Conservation (phyloP, 179 eudicot species). For the Silene vulgaris region DNA sequence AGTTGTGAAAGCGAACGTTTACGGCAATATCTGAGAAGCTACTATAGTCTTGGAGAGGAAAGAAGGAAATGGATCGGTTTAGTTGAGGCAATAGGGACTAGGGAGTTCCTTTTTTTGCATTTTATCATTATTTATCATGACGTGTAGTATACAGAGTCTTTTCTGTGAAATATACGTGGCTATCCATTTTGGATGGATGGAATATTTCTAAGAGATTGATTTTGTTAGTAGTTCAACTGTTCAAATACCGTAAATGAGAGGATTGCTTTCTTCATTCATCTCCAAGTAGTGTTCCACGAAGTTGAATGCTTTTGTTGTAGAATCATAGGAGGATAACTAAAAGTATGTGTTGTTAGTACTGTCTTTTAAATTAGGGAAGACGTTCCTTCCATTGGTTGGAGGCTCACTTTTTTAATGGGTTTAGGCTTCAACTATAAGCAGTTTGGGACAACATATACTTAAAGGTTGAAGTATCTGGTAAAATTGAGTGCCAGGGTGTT, state of each 20-base stretch:
- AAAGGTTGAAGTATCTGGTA: too few relatives aligned
- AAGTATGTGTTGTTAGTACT: background rate
- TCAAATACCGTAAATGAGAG: background rate
- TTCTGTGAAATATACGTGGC: background rate
- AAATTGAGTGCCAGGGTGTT: too few relatives aligned
- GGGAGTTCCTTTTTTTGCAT: too few relatives aligned
- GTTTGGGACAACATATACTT: too few relatives aligned
- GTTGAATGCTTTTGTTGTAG: background rate
- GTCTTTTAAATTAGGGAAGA: background rate
- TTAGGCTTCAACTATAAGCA: too few relatives aligned
- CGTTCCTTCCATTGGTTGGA: background rate
- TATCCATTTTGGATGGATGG: background rate
- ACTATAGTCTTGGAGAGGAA: too few relatives aligned
- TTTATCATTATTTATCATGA: too few relatives aligned
- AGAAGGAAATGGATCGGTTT: too few relatives aligned
- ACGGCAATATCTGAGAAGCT: too few relatives aligned
- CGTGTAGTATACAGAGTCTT: background rate
- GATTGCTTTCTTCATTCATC: background rate
- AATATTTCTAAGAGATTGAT: background rate
- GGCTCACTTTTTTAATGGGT: background rate
- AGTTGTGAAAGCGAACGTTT: too few relatives aligned
- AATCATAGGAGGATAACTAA: background rate
- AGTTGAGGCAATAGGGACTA: too few relatives aligned
- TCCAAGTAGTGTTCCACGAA: background rate
- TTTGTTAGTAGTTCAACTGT: background rate